Base-by-base conservation (phyloP, 345 rosid genomes). In the Cardamine occulta region DNA sequence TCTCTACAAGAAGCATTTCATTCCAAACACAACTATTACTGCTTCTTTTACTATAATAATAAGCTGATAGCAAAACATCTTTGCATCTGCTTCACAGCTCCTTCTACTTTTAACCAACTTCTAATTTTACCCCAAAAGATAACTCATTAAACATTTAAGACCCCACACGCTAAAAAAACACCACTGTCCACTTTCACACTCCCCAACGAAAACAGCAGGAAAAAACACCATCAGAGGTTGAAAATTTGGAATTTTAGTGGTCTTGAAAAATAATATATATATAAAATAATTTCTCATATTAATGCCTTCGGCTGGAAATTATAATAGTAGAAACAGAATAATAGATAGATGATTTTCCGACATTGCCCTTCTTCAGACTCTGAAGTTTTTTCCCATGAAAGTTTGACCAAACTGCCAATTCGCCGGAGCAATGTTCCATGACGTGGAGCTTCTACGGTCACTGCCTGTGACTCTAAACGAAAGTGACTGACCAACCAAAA, bases 341-440 rank as follows among this genome's bases (percentile, higher is more conserved):
- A 14, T n/a, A 51, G 24, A 39, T 51, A 58, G 63, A 0, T 12
- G 73, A 49, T 1, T 29, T 66, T 8, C 68, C 70, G 59, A 66
- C n/a, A 21, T 7, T 66, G 74, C 37, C 59, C 74, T 17, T 55
- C 2, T 1, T 74, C 37, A 88, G 32, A 86, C 85, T 70, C 89
- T 79, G 85, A 88, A 88, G 79, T 88, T 86, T 71, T 86, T 85
- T 11, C 93, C 93, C 18, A 77, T 72, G 84, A 86, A 88, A 8
- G 93, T 88, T 68, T 88, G 93, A 72, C 93, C 93, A 11, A 88
- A 88, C 82, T 82, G 89, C 93, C 93, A 88, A 55, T 74, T n/a
- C 42, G 87, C 63, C 21, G 90, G 90, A 74, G 70, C 90, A 5
- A 86, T 83, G 85, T 88, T 88, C 90, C 90, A 88, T 4, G 93